Conservation (phyloP, 2,329 filamentous ascomycete species). For the Fusarium subtropicale region DNA sequence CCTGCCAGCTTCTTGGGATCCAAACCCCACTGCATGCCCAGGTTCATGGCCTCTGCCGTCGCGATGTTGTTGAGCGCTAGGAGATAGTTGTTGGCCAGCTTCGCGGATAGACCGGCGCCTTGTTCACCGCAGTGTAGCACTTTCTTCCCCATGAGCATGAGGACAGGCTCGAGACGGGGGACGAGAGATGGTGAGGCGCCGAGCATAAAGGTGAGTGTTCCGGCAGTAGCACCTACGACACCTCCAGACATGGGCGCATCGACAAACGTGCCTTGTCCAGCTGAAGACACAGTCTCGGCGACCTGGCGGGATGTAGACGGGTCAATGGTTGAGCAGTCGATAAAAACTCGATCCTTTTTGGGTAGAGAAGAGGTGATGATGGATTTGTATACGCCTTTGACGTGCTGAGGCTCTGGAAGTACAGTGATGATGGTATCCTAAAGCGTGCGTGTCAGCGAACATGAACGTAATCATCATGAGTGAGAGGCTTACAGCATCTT, state of each 20-base stretch:
- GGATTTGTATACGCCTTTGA: constrained; percentile 81
- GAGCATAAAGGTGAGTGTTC: constrained; percentile 95
- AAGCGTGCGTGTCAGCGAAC: constrained; percentile 13
- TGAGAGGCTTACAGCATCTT: constrained; percentile 62
- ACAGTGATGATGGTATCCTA: constrained; percentile 90
- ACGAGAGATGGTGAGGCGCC: constrained; percentile 74
- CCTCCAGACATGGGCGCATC: constrained; percentile 98
- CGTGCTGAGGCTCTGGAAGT: constrained; percentile 88
- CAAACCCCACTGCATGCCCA: constrained; percentile 71
- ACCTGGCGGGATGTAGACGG: constrained; percentile 84
- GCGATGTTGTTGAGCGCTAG: constrained; percentile 91
- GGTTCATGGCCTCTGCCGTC: constrained; percentile 73
- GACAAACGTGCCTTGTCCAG: constrained; percentile 80
- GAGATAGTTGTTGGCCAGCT: constrained; percentile 97
- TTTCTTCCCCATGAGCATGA: constrained; percentile 86
- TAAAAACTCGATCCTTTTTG: constrained; percentile 78
- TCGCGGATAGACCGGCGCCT: constrained; percentile 87
- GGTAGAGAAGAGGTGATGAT: constrained; percentile 72
- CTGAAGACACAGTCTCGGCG: constrained; percentile 73
- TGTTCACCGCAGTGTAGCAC: constrained; percentile 88
- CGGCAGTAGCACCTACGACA: constrained; percentile 88
- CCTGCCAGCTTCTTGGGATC: constrained; percentile 76
- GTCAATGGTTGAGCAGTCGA: constrained; percentile 97
- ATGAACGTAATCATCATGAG: background rate
- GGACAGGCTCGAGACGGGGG: constrained; percentile 72